These are phyloP conservation scores for Cladorrhinum samala DNA, from an alignment of 495 filamentous ascomycete species.

Conservation along the genomic window DNA sequence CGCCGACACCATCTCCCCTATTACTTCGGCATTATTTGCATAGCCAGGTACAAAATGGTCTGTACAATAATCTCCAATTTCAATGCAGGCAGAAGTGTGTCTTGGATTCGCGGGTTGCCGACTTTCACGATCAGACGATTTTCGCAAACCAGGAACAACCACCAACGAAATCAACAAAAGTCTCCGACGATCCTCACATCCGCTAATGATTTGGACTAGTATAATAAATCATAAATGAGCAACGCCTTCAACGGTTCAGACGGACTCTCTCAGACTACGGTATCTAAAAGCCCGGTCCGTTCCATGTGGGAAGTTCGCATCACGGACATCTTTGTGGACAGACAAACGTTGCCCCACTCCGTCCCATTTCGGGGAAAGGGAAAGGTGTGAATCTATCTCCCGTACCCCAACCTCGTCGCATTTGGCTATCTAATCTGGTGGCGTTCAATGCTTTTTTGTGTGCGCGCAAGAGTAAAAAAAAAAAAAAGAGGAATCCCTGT, in stretches of 20 bases:
- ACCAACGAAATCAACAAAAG: too few species aligned
- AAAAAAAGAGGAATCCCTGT: constrained; percentile 1
- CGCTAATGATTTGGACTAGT: too few species aligned
- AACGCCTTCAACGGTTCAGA: neutral
- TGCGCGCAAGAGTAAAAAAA: neutral
- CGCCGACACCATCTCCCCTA: constrained; percentile 4
- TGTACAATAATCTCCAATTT: neutral
- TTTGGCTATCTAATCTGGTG: constrained; percentile 24
- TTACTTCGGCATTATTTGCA: neutral
- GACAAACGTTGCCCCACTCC: neutral
- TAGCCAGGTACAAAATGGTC: neutral
- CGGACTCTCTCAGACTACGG: neutral
- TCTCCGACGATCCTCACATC: too few species aligned
- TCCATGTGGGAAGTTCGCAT: neutral
- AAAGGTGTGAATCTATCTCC: constrained; percentile 5
- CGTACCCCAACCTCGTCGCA: neutral
- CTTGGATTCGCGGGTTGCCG: neutral
- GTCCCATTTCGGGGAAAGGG: neutral
- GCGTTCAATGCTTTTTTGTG: constrained; percentile 21
- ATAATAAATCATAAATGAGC: too few species aligned
- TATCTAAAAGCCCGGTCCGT: constrained; percentile 1
- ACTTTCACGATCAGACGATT: neutral
- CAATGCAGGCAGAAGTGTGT: neutral
- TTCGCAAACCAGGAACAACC: neutral
- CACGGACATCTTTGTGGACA: neutral